Base-by-base conservation (phyloP, 768 basidiomycete genomes). In the Tulasnella sp. region DNA sequence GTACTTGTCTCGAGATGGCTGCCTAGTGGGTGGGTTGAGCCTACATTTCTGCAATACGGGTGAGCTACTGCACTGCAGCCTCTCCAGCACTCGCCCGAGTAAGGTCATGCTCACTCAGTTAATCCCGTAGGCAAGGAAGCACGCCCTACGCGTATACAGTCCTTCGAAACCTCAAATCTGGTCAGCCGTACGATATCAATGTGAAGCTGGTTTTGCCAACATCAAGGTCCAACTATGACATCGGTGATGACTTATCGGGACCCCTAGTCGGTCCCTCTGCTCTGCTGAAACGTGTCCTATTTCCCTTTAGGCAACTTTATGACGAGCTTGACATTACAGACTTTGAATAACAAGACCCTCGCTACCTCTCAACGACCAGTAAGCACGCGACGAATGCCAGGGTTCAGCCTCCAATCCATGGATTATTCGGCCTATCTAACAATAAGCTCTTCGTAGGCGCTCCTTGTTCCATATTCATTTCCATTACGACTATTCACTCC, bases 21-120 rank as follows among this genome's bases (percentile, higher is more conserved):
- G 3, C 84, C 87, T 11, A 77, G 80, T 4, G 77, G 80, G 30
- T 92, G 89, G 89, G 76, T 83, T 61, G 70, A 77, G 10, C 78
- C 82, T 13, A 61, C 88, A 21, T 80, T 82, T 68, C 74, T 92
- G 19, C 86, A 89, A 74, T 92, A 90, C 64, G 88, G 88, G 88
- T 89, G 69, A 41, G 81, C 68, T 15, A 38, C 21, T 54, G 13
- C 21, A 5, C 19, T 23, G 4, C 52, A 3, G 4, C 29, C 4
- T 3, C 10, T 17, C 23, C 34, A 15, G 3, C 30, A 19, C 38
- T 34, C 38, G 51, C 23, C 51, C 23, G 30, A 4, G 7, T 19
- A 38, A 21, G 30, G 54, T 29, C 26, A 58, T 43, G 43, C 24
- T 48, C 43, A 58, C 62, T 45, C 19, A 21, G 48, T 32, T 17